Evolutionary conservation across 192 early-diverging fungal genomes (phyloP).

Genomic region (Rhizophagus prolifer): DNA sequence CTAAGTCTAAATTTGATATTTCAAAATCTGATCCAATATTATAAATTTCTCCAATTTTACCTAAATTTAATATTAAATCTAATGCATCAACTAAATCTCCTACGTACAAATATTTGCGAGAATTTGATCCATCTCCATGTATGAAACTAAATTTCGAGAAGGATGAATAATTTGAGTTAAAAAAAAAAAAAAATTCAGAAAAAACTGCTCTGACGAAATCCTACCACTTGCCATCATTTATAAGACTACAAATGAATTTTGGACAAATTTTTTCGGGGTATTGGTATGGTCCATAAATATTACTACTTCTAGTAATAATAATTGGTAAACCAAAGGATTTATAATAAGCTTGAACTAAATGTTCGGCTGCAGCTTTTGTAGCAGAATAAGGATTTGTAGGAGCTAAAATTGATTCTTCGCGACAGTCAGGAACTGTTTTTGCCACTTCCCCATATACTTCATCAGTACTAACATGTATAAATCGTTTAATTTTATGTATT

Average conservation of each 20-base stretch:
- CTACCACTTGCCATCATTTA: constrained; percentile 56
- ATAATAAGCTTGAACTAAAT: constrained; percentile 70
- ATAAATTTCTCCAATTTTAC: constrained; percentile 71
- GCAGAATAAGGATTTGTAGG: constrained; percentile 83
- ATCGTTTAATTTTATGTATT: constrained; percentile 50
- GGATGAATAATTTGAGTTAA: neutral
- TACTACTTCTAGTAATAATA: constrained; percentile 79
- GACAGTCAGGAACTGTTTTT: constrained; percentile 52
- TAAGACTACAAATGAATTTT: constrained; percentile 72
- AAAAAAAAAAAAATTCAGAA: constrained; percentile 24
- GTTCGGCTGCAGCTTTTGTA: constrained; percentile 85
- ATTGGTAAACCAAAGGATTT: constrained; percentile 76
- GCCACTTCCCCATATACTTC: constrained; percentile 79
- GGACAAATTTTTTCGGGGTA: constrained; percentile 87
- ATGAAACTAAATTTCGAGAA: constrained; percentile 46
- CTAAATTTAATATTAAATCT: constrained; percentile 63
- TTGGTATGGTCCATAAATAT: constrained; percentile 79
- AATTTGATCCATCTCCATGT: constrained; percentile 74
- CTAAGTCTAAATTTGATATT: constrained; percentile 67
- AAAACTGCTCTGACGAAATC: neutral
- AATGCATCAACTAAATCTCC: constrained; percentile 71
- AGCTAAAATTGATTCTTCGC: constrained; percentile 61
- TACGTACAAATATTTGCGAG: constrained; percentile 73
- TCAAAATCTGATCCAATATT: constrained; percentile 76
- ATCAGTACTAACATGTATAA: constrained; percentile 80